phyloP scores from a whole-genome alignment of 2,329 filamentous ascomycete species.

The Capronia americana region DNA sequence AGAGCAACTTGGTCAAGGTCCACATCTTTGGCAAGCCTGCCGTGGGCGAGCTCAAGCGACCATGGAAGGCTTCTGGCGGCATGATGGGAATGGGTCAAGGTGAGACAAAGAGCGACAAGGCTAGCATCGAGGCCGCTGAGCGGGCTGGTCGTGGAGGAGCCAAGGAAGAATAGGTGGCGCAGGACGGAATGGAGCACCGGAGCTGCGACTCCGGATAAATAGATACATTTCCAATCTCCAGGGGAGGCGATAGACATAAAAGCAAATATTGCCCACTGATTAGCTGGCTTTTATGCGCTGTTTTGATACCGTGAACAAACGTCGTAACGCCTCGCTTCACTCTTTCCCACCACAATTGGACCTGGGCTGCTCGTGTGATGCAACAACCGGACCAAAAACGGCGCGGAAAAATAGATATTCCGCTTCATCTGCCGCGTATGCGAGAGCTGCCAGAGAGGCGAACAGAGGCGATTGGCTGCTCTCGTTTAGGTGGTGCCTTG shows the following conservation, averaged over 20 bases:
- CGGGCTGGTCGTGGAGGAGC: conserved; percentile 58
- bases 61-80: conserved; percentile 86
- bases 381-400: conserved; percentile 18
- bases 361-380: conserved; percentile 14
- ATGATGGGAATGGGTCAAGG: conserved; percentile 76
- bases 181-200: neutral
- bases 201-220: conserved; percentile 6
- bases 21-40: conserved; percentile 88
- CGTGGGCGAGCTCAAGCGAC: conserved; percentile 87
- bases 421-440: conserved; percentile 26
- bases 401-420: conserved; percentile 33
- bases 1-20: conserved; percentile 96
- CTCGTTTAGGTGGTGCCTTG: conserved; percentile 8
- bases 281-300: conserved; percentile 7
- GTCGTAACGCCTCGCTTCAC: neutral
- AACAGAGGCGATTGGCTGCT: conserved; percentile 29
- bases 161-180: conserved; percentile 55
- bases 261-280: neutral
- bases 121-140: conserved; percentile 64
- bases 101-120: conserved; percentile 88
- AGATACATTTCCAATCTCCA: conserved; percentile 18
- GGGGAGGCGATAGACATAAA: neutral
- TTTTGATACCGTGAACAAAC: neutral
- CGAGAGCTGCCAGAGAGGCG: conserved; percentile 6
- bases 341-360: neutral